Conservation (phyloP, 345 rosid species). For the Alliaria petiolata region DNA sequence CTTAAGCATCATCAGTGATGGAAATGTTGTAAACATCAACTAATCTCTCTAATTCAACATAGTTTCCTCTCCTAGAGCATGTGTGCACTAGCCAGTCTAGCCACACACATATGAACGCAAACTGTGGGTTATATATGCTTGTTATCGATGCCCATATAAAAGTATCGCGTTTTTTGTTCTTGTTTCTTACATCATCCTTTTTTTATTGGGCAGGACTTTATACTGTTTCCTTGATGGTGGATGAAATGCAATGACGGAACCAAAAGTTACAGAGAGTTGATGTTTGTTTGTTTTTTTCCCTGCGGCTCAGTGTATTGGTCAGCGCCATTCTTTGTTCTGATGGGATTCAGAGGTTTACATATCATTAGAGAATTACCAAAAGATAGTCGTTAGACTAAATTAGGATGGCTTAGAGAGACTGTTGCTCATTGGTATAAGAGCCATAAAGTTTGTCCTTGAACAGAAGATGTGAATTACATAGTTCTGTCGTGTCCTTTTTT, state of each 20-base stretch:
- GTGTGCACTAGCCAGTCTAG: no score
- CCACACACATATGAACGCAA: no score
- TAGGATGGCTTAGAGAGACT: slow-evolving; percentile 7
- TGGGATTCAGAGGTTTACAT: slow-evolving; percentile 22
- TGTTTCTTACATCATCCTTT: slow-evolving; percentile 9
- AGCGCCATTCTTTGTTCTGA: slow-evolving; percentile 2
- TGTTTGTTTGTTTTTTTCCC: slow-evolving; percentile 8
- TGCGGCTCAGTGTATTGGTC: slow-evolving; percentile 22
- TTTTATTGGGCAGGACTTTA: slow-evolving; percentile 20
- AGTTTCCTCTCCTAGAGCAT: background rate
- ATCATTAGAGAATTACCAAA: slow-evolving; percentile 16
- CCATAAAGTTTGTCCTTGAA: slow-evolving; percentile 8
- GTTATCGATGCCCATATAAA: background rate
- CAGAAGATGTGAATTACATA: slow-evolving; percentile 10
- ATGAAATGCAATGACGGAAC: background rate
- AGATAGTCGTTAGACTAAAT: slow-evolving; percentile 14
- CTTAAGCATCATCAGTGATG: background rate
- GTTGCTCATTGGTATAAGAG: slow-evolving; percentile 12
- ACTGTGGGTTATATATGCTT: no score
- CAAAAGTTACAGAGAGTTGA: slow-evolving; percentile 15
- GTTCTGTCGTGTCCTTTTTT: no score
- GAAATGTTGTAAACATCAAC: slow-evolving; percentile 1
- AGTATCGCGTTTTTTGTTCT: background rate
- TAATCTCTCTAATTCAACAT: background rate
- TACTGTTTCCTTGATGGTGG: background rate